A percentile compares a stretch with the other conserved stretches of the same genome.
phyloP scores from a whole-genome alignment of 2,329 filamentous ascomycete species.

The Ophiostoma quercus region DNA sequence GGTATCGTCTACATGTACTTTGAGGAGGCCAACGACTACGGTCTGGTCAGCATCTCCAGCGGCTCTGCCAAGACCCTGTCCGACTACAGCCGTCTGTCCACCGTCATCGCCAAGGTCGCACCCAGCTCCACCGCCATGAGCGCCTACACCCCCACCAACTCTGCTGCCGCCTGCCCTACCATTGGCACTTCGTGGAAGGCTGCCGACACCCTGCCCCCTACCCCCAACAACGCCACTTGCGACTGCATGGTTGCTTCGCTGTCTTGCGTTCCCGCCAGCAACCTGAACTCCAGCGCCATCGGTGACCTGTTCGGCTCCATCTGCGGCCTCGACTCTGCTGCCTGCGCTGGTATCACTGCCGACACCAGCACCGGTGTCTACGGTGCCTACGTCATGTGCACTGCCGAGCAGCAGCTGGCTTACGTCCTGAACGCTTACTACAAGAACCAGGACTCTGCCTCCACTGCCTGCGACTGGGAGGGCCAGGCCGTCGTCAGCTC shows the following conservation, averaged over 20 bases:
- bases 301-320: slow-evolving; percentile 67
- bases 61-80: slow-evolving; percentile 59
- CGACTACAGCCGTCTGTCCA: slow-evolving; percentile 70
- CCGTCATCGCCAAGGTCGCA: slow-evolving; percentile 61
- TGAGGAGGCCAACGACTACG: slow-evolving; percentile 84
- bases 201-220: slow-evolving; percentile 67
- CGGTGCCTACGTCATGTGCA: slow-evolving; percentile 75
- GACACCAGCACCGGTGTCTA: slow-evolving; percentile 65
- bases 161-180: slow-evolving; percentile 65
- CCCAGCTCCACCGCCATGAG: slow-evolving; percentile 61
- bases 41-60: slow-evolving; percentile 58
- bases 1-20: slow-evolving; percentile 99
- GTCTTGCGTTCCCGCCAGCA: slow-evolving; percentile 60
- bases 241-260: slow-evolving; percentile 75
- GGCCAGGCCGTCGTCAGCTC: slow-evolving; percentile 57
- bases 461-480: slow-evolving; percentile 64
- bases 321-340: slow-evolving; percentile 53
- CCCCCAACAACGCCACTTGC: slow-evolving; percentile 74
- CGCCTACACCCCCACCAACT: slow-evolving; percentile 70
- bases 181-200: slow-evolving; percentile 63
- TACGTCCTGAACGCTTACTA: slow-evolving; percentile 73
- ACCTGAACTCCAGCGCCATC: slow-evolving; percentile 54
- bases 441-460: slow-evolving; percentile 47
- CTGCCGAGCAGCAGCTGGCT: slow-evolving; percentile 62
- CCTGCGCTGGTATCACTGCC: slow-evolving; percentile 63